Conservation (phyloP, 768 basidiomycete species). For the Russula vinacea region DNA sequence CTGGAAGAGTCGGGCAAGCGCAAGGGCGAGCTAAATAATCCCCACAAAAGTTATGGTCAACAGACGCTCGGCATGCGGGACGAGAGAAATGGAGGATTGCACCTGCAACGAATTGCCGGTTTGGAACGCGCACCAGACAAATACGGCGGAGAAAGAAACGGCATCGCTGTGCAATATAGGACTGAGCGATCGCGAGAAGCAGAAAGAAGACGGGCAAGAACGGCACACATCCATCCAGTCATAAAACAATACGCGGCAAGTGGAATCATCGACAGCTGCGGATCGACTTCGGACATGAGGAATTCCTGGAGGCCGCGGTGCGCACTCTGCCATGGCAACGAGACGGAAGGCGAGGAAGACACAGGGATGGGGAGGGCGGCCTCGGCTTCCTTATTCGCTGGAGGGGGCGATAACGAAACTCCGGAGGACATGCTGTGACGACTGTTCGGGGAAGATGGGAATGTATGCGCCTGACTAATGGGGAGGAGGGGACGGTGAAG, state of each 20-base stretch:
- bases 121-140: slow-evolving; percentile 85
- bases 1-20: slow-evolving; percentile 77
- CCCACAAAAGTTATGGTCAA: too few species aligned
- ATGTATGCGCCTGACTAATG: not conserved
- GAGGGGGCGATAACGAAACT: not conserved
- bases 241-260: slow-evolving; percentile 70
- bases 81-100: slow-evolving; percentile 16
- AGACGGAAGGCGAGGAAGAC: slow-evolving; percentile 1
- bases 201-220: not conserved
- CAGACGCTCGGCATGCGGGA: not conserved
- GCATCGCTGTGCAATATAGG: slow-evolving; percentile 48
- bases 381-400: slow-evolving; percentile 8
- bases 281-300: slow-evolving; percentile 48
- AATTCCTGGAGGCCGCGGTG: slow-evolving; percentile 36
- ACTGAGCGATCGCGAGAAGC: not conserved
- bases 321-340: slow-evolving; percentile 23
- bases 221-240: slow-evolving; percentile 71
- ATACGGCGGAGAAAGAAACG: slow-evolving; percentile 73
- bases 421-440: slow-evolving; percentile 4
- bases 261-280: slow-evolving; percentile 48
- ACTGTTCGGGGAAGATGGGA: not conserved
- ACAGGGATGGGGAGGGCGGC: slow-evolving; percentile 18
- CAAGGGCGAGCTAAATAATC: slow-evolving; percentile 60
- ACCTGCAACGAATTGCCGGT: slow-evolving; percentile 75
- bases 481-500: not conserved